Evolutionary conservation across 2,329 filamentous ascomycete species (phyloP), one percentile per base, ranked within the genome.

Genomic region (Penicillium digitatum): DNA sequence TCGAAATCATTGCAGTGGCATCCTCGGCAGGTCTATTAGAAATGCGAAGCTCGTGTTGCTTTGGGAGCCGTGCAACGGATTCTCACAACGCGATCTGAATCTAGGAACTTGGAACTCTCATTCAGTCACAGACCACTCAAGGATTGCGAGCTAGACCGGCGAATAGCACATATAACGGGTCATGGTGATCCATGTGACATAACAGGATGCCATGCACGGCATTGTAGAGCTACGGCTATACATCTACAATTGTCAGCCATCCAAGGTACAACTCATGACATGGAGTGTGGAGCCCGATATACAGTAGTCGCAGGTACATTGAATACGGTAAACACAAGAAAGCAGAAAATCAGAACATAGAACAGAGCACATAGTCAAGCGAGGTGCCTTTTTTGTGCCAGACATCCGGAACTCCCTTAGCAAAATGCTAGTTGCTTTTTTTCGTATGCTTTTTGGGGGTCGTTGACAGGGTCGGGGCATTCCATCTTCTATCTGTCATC

Each of bases 351-450:
- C 45, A 69, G 64, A 74, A 65, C 67, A 70, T 59, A 72, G 45
- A 55, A 53, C 39, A 51, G 55, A 58, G 31, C 58, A 62, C 48
- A 49, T 59, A 58, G 61, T 76, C 77, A 61, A 59, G 58, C 56
- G 62, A 64, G 47, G 60, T 65, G 61, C 75, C 68, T n/a, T 79
- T 85, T 58, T 68, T 62, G 61, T 87, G 86, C 85, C 83, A 88
- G 86, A 89, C 89, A 89, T 89, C 87, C 87, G 87, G 87, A 89
- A 87, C 86, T 86, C 86, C 84, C 73, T 64, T 64, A 60, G 62
- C 56, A 55, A 48, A 49, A 65, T 62, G 62, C 74, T 75, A 22
- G 74, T 74, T 79, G 77, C 76, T 87, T 84, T 62, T 61, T 63
- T 85, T 87, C 16, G 61, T 63, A 67, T 64, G 62, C 62, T 66